Evolutionary conservation across 2,329 filamentous ascomycete genomes (phyloP).

Genomic region (Beauveria caledonica): DNA sequence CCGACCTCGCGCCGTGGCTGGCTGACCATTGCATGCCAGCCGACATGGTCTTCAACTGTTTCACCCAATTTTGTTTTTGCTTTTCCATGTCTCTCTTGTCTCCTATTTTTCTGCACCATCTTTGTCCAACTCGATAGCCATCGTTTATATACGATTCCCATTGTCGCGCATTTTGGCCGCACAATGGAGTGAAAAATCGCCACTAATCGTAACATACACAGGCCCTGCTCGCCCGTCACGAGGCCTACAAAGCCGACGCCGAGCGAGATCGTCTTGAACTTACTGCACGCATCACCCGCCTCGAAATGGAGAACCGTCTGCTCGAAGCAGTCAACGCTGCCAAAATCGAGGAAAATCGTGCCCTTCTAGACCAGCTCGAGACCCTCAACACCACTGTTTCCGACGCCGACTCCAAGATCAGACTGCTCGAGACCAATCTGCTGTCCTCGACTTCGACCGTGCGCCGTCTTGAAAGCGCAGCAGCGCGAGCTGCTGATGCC

Average conservation of each 20-base stretch:
- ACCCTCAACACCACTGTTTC: constrained; percentile 68
- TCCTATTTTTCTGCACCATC: constrained; percentile 2
- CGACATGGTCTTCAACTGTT: background rate
- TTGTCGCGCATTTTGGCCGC: background rate
- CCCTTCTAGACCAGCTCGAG: constrained; percentile 76
- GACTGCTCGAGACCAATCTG: constrained; percentile 66
- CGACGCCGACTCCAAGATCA: constrained; percentile 73
- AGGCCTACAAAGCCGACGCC: constrained; percentile 87
- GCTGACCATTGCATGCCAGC: background rate
- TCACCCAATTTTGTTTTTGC: constrained; percentile 9
- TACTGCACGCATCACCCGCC: constrained; percentile 60
- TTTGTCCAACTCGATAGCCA: background rate
- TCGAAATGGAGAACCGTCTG: constrained; percentile 66
- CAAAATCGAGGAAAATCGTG: constrained; percentile 75
- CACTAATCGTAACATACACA: constrained; percentile 55
- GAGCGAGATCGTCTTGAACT: constrained; percentile 75
- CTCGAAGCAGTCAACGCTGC: constrained; percentile 70
- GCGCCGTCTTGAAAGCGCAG: constrained; percentile 64
- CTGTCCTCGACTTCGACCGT: constrained; percentile 71
- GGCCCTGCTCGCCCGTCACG: constrained; percentile 86
- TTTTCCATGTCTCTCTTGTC: constrained; percentile 13
- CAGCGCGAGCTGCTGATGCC: constrained; percentile 65
- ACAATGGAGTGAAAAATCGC: background rate
- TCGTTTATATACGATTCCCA: background rate
- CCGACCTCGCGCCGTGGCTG: background rate